Evolutionary conservation across 2,329 filamentous ascomycete species (phyloP), one percentile per base, ranked within the genome.

Genomic region (Myrmaecium sp.): DNA sequence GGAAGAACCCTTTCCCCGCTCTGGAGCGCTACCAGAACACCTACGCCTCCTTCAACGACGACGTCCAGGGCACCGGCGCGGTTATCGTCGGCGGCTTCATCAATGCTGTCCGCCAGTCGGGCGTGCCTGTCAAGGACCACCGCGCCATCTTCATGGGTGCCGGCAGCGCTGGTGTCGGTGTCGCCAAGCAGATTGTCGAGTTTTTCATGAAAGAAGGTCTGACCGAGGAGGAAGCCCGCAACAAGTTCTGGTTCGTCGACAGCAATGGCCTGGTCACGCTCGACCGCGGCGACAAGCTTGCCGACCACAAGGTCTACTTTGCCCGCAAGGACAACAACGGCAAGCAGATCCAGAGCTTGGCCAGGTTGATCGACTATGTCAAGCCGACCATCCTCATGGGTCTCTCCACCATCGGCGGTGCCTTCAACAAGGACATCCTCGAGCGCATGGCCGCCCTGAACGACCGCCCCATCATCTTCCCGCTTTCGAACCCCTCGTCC

Each of bases 41-140:
- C 37, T 86, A 93, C 64, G 84, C 80, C 54, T 91, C 81, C 66
- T 98, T 98, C 70, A 95, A 95, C 54, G 89, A 95, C 47, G 86
- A 98, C 49, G 89, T 98, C 47, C 86, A 95, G 62, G 86, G 86
- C 38, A 95, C 89, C 41, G 89, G 89, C 41, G 83, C 86, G 36
- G 89, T 98, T 44, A 83, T 95, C 34, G 68, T 94, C 29, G 86
- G 69, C 36, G 86, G 86, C 41, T 65, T 78, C 51, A 70, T 79
- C 55, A 69, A 66, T 37, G 66, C 65, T 15, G 82, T 92, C 33
- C 86, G 86, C 57, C 70, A 81, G 33, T 91, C 83, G 9, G 78
- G 76, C 27, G 72, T 93, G 10, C 79, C 82, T 15, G 59, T 84
- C 26, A 78, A 82, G 55, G 82, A 95, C 45, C 89, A 98, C 55